Base-by-base conservation (phyloP, 192 early-diverging fungal genomes). In the Linnemannia zychae region DNA sequence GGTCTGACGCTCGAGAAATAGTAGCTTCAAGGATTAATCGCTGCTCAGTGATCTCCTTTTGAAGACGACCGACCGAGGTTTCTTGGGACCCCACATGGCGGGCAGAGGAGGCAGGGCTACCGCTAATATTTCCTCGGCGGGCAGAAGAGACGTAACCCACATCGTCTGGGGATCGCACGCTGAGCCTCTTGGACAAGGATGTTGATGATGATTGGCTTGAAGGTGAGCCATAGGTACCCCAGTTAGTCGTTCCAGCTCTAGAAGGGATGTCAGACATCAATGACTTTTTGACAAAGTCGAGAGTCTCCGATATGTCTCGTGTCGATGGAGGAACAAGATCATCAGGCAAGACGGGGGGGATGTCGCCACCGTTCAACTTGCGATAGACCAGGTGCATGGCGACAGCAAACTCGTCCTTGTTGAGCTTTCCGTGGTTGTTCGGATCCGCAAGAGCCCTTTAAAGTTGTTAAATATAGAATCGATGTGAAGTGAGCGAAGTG, bases 311-410 rank as follows among this genome's bases (percentile, higher is more conserved):
- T 37, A 99, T 90, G 44, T 97, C 96, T 63, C 95, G 94, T 40
- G 93, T 93, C 20, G 95, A 95, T 18, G 96, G 94, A 18, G 98
- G 98, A 36, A 98, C 88, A 44, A 99, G 89, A 53, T 98, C 96
- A 13, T 92, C 87, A 7, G 98, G 97, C 47, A 99, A 80, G 7
- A 82, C 89, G 13, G 88, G 88, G 18, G 98, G 98, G 20, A 99
- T 86, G 74, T 95, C 95, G 31, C 92, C 88, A 9, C 97, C 97
- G 67, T 95, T 94, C 22, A 98, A 88, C 75, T 96, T 97, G 37
- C 94, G 88, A 90, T 98, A 96, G 49, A 98, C 95, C 22, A 99
- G 87, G 87, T 98, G 97, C 98, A 99, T 99, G 31, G 97, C 97
- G 15, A 98, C 96, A 48, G 97, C 94, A 82, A 99, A 99, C 87